Base-by-base conservation (phyloP, 73 alveolate species). In the Stentor coeruleus region DNA sequence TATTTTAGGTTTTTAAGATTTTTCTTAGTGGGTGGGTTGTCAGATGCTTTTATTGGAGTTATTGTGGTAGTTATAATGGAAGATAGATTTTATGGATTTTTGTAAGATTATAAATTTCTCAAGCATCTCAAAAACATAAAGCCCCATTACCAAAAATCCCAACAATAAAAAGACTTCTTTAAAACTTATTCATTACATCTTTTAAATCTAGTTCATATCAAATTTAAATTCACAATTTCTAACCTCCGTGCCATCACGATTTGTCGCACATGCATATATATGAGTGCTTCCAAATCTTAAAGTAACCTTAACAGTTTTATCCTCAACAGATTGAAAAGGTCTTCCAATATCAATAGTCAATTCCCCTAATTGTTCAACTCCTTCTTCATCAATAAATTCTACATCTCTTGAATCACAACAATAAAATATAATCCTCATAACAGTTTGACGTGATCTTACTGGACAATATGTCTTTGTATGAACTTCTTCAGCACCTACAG, bases 401-500 rank as follows among this genome's bases (percentile, higher is more conserved):
- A 93, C 98, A 58, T 95, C 96, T 39, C 94, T 93, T 40, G 90
- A 66, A 55, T 93, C 99, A 39, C 99, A 93, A 59, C 98, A 95
- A 81, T 93, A 96, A 87, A 96, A 95, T 38, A 96, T 96, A 35
- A 96, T 96, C 84, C 99, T 90, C 99, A 96, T 96, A 3, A 96
- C 96, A 35, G 98, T 94, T 82, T 96, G 98, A 76, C 99, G 90
- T 39, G 98, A 95, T 84, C 99, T 87, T 14, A 96, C 99, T 38
- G 99, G 99, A 59, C 99, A 96, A 87, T 96, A 96, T 38, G 97
- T 96, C 88, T 96, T 96, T 58, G 95, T 93, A 79, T 93, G 98
- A 42, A 93, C 97, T 86, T 96, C 99, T 86, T 96, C 99, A 74
- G 95, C 93, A 6, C 99, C 97, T 38, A 97, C 98, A 58, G 98